phyloP scores from a whole-genome alignment of 2,329 filamentous ascomycete genomes.

The Ophiostoma himal-ulmi region DNA sequence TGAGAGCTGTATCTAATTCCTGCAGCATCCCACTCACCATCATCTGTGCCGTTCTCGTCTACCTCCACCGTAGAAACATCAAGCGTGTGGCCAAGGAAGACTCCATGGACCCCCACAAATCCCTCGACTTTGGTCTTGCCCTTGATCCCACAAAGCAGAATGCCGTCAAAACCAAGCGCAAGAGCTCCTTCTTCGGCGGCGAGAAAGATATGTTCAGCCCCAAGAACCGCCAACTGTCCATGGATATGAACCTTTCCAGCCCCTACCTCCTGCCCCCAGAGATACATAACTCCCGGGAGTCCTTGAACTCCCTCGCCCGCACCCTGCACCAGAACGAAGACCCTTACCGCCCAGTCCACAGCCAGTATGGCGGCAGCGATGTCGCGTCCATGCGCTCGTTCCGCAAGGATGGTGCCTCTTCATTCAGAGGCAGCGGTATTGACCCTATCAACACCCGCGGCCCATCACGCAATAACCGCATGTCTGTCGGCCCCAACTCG shows the following conservation, averaged over 20 bases:
- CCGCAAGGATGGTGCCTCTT: slow-evolving; percentile 37
- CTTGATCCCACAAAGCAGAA: slow-evolving; percentile 36
- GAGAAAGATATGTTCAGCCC: slow-evolving; percentile 48
- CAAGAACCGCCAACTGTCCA: slow-evolving; percentile 53
- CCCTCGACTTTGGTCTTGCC: slow-evolving; percentile 83
- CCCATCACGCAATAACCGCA: slow-evolving; percentile 29
- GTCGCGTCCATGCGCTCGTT: slow-evolving; percentile 51
- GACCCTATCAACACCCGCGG: slow-evolving; percentile 14
- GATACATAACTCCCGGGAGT: slow-evolving; percentile 73
- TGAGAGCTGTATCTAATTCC: background rate
- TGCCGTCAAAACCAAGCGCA: slow-evolving; percentile 40
- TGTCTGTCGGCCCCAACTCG: slow-evolving; percentile 42
- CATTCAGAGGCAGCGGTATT: slow-evolving; percentile 27
- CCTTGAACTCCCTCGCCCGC: slow-evolving; percentile 76
- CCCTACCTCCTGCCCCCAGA: slow-evolving; percentile 91
- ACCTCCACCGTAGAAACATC: slow-evolving; percentile 72
- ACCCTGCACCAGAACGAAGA: slow-evolving; percentile 71
- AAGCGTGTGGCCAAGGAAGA: slow-evolving; percentile 71
- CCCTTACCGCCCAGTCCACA: slow-evolving; percentile 64
- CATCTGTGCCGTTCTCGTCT: slow-evolving; percentile 62
- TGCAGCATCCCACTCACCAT: slow-evolving; percentile 67
- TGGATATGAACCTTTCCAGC: slow-evolving; percentile 70
- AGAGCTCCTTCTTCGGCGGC: slow-evolving; percentile 44
- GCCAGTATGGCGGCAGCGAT: slow-evolving; percentile 53
- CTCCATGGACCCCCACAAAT: slow-evolving; percentile 77